These are phyloP conservation scores for Candida khao-thaluensis DNA, from an alignment of 805 yeast species.

Conservation along the genomic window DNA sequence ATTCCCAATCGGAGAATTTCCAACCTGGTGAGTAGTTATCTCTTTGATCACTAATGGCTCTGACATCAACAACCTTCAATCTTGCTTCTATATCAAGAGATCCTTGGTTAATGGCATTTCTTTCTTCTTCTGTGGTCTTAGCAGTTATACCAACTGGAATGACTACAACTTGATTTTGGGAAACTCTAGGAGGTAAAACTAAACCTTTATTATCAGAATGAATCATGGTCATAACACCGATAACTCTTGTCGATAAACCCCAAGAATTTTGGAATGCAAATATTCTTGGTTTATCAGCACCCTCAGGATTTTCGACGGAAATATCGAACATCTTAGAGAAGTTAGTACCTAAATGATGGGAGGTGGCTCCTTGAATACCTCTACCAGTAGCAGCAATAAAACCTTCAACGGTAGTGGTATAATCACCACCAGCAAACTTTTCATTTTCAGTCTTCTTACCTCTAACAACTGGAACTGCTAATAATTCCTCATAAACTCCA, in stretches of 20 bases:
- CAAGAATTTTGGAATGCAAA: slow-evolving; percentile 96
- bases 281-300: slow-evolving; percentile 80
- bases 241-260: slow-evolving; percentile 98
- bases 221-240: slow-evolving; percentile 99
- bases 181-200: slow-evolving; percentile 95
- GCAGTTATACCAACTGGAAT: slow-evolving; percentile 94
- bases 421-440: slow-evolving; percentile 96
- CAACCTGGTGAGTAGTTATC: slow-evolving; percentile 97
- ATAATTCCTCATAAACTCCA: slow-evolving; percentile 80
- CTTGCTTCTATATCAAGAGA: slow-evolving; percentile 66
- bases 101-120: slow-evolving; percentile 64
- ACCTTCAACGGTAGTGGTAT: slow-evolving; percentile 95
- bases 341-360: slow-evolving; percentile 96
- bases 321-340: slow-evolving; percentile 98
- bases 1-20: slow-evolving; percentile 97
- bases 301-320: slow-evolving; percentile 92
- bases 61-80: slow-evolving; percentile 60
- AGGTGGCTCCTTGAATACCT: slow-evolving; percentile 99
- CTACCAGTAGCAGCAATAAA: slow-evolving; percentile 98
- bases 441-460: slow-evolving; percentile 97
- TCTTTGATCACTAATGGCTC: slow-evolving; percentile 84
- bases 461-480: slow-evolving; percentile 96
- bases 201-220: slow-evolving; percentile 98
- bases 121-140: slow-evolving; percentile 76
- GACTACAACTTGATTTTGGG: slow-evolving; percentile 87